Conservation (phyloP, 345 rosid genomes). For the Barbarea vulgaris region DNA sequence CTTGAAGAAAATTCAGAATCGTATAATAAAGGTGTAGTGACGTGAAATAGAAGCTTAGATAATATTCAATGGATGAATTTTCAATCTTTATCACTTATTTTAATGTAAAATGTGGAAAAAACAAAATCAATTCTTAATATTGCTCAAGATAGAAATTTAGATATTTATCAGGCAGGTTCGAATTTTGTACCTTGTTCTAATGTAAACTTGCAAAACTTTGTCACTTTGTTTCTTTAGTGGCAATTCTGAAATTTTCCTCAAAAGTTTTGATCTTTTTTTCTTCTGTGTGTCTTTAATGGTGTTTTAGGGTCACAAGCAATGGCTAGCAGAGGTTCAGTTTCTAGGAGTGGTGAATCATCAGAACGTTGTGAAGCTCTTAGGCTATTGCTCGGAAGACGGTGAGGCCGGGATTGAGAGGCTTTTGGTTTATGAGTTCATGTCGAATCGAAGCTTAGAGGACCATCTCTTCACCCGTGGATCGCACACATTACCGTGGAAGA, state of each 20-base stretch:
- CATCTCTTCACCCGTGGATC: slow-evolving; percentile 72
- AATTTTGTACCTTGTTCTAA: neutral
- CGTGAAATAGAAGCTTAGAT: neutral
- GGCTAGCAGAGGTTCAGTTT: slow-evolving; percentile 91
- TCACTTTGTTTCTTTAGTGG: no score
- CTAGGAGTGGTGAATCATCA: slow-evolving; percentile 78
- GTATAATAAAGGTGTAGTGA: neutral
- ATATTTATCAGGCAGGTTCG: neutral
- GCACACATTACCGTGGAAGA: slow-evolving; percentile 64
- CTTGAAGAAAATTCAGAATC: neutral
- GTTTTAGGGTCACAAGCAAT: slow-evolving; percentile 85
- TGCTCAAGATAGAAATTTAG: neutral
- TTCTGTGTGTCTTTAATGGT: slow-evolving; percentile 3
- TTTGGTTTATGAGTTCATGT: slow-evolving; percentile 81
- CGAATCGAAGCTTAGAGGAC: slow-evolving; percentile 79
- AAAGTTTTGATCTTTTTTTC: neutral
- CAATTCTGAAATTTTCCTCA: neutral
- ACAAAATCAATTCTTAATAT: neutral
- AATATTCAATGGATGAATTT: neutral
- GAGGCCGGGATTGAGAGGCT: slow-evolving; percentile 78
- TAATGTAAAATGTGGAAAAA: neutral
- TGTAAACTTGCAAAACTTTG: no score
- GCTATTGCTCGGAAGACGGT: slow-evolving; percentile 74
- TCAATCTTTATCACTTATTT: neutral
- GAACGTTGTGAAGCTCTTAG: slow-evolving; percentile 86